Conservation (phyloP, 768 basidiomycete species). For the Sporobolomyces pararoseus region DNA sequence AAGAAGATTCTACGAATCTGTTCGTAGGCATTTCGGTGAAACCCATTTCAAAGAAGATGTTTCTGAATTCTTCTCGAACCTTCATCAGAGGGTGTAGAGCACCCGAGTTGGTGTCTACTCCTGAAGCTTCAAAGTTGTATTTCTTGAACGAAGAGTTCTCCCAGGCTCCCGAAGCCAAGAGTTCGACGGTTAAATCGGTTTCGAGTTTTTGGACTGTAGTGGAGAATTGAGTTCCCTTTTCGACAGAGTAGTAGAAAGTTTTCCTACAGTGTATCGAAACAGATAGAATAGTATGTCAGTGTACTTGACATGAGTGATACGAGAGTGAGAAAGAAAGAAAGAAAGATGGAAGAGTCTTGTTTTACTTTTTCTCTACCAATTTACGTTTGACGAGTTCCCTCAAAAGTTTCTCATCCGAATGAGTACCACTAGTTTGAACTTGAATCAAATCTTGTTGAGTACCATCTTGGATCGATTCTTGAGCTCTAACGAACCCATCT, state of each 20-base stretch:
- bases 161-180: slow-evolving; percentile 93
- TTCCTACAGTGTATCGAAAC: slow-evolving; percentile 59
- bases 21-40: slow-evolving; percentile 98
- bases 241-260: slow-evolving; percentile 87
- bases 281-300: too few relatives aligned
- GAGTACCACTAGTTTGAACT: slow-evolving; percentile 64
- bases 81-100: slow-evolving; percentile 94
- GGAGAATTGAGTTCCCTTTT: slow-evolving; percentile 79
- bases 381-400: slow-evolving; percentile 89
- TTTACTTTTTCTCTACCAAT: slow-evolving; percentile 74
- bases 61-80: slow-evolving; percentile 93
- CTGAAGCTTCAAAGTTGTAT: slow-evolving; percentile 98
- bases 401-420: slow-evolving; percentile 75
- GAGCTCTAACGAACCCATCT: slow-evolving; percentile 73
- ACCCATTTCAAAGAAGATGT: slow-evolving; percentile 99
- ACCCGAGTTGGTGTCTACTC: slow-evolving; percentile 80
- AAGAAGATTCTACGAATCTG: slow-evolving; percentile 91
- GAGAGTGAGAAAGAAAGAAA: too few relatives aligned
- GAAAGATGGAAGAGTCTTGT: not conserved
- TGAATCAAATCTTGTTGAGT: slow-evolving; percentile 72
- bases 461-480: slow-evolving; percentile 59
- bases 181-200: slow-evolving; percentile 92
- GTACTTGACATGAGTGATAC: too few relatives aligned
- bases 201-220: slow-evolving; percentile 88
- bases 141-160: slow-evolving; percentile 90